Percentiles rank a stretch among this genome's conserved stretches.
phyloP scores from a whole-genome alignment of 768 basidiomycete species.

The Calocybe cyanea region DNA sequence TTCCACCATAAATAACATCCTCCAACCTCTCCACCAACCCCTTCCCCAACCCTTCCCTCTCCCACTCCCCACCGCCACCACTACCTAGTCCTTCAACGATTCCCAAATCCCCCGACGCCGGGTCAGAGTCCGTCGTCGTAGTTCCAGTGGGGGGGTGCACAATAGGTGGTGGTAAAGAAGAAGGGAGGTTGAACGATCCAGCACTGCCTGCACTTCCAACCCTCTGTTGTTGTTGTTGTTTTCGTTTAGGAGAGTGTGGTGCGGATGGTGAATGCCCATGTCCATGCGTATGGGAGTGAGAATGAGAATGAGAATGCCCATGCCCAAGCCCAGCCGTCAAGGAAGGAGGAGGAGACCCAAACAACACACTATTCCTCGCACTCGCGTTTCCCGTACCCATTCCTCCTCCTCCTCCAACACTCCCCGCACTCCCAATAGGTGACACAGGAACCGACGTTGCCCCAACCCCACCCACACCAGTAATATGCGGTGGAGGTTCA shows the following conservation, averaged over 20 bases:
- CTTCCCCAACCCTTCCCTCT: slow-evolving; percentile 75
- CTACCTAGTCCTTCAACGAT: slow-evolving; percentile 44
- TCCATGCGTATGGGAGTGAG: too few species aligned
- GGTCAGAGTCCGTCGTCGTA: background rate
- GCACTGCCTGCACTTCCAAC: background rate
- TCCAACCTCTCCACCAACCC: slow-evolving; percentile 83
- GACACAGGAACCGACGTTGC: background rate
- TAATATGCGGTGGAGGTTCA: slow-evolving; percentile 74
- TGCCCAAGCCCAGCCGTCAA: too few species aligned
- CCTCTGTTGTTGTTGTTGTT: slow-evolving; percentile 14
- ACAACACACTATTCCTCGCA: background rate
- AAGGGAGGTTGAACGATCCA: background rate
- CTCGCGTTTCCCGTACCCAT: slow-evolving; percentile 5
- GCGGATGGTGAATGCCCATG: too few species aligned
- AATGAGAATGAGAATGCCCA: too few species aligned
- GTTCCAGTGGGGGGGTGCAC: too few species aligned
- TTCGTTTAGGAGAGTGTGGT: too few species aligned
- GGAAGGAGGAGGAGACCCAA: too few species aligned
- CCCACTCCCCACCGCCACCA: slow-evolving; percentile 75
- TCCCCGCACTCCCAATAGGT: background rate
- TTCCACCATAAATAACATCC: slow-evolving; percentile 28
- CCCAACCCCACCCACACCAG: slow-evolving; percentile 41
- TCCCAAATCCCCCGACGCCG: background rate
- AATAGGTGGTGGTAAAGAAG: too few species aligned
- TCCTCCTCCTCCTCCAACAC: background rate